A percentile compares a stretch with the other conserved stretches of the same genome.
phyloP scores from a whole-genome alignment of 805 yeast genomes.

The Metschnikowia corniflorae region DNA sequence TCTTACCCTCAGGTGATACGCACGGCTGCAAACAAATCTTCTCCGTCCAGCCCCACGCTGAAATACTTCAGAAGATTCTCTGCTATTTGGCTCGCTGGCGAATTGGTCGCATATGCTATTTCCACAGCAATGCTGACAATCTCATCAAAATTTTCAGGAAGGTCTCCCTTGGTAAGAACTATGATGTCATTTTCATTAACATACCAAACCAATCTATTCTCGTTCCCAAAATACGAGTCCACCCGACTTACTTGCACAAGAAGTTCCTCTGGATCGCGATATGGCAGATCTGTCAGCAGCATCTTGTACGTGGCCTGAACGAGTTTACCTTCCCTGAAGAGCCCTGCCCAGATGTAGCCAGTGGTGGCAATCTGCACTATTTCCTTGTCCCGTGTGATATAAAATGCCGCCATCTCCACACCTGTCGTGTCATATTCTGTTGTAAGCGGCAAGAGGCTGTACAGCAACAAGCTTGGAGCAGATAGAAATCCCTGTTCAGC shows the following conservation, averaged over 20 bases:
- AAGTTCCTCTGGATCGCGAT: no score
- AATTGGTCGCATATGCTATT: not conserved
- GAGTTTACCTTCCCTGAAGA: conserved; percentile 1
- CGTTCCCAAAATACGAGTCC: no score
- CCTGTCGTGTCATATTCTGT: no score
- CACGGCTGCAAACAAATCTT: not conserved
- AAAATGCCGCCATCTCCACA: not conserved
- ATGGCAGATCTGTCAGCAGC: no score
- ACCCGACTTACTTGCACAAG: no score
- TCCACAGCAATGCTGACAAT: not conserved
- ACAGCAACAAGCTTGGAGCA: no score
- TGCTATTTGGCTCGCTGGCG: not conserved
- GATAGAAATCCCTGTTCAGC: no score
- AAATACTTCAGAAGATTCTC: not conserved
- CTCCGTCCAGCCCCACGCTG: not conserved
- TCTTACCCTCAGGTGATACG: no score
- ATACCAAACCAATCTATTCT: no score
- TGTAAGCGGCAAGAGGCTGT: no score
- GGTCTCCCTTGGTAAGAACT: not conserved
- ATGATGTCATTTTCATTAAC: not conserved
- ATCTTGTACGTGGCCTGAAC: not conserved
- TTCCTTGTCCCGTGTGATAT: not conserved
- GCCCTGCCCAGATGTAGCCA: conserved; percentile 5
- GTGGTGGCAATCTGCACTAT: conserved; percentile 1
- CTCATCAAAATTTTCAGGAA: not conserved